phyloP scores from a whole-genome alignment of 73 alveolate species.

The Effrenium voratum region DNA sequence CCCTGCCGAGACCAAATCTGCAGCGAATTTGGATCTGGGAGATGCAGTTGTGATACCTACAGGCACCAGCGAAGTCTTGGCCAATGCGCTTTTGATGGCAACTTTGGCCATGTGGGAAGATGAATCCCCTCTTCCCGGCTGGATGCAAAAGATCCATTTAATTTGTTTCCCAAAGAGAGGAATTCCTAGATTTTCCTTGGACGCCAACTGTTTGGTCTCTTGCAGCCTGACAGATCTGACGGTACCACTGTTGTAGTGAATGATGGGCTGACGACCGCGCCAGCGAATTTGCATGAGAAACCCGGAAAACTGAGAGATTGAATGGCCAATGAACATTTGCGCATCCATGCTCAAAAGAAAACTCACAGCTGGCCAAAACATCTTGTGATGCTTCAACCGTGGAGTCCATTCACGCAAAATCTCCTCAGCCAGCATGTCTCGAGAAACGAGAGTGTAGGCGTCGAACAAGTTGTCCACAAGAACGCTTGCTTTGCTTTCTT shows the following conservation, averaged over 20 bases:
- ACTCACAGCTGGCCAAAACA: conserved; percentile 41
- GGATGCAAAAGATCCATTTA: conserved; percentile 22
- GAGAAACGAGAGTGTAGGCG: neutral
- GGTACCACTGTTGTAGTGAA: neutral
- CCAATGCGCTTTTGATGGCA: neutral
- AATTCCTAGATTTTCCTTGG: neutral
- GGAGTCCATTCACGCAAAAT: neutral
- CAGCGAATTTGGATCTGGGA: conserved; percentile 21
- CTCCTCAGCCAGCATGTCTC: neutral
- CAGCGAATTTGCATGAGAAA: neutral
- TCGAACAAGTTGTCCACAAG: neutral
- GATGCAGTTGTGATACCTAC: neutral
- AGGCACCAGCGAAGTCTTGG: conserved; percentile 7
- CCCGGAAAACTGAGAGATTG: neutral
- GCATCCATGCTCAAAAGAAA: neutral
- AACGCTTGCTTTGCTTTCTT: no score
- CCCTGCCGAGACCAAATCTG: neutral
- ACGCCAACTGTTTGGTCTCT: neutral
- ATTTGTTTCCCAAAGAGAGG: neutral
- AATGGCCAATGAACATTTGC: neutral
- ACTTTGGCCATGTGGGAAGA: conserved; percentile 36
- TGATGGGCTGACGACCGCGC: neutral
- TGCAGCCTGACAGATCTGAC: neutral
- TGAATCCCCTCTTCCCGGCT: neutral
- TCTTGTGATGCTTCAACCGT: neutral